Percentiles rank a stretch among this genome's conserved stretches.
Conservation (phyloP, 257 asterid species). For the Sherardia arvensis region DNA sequence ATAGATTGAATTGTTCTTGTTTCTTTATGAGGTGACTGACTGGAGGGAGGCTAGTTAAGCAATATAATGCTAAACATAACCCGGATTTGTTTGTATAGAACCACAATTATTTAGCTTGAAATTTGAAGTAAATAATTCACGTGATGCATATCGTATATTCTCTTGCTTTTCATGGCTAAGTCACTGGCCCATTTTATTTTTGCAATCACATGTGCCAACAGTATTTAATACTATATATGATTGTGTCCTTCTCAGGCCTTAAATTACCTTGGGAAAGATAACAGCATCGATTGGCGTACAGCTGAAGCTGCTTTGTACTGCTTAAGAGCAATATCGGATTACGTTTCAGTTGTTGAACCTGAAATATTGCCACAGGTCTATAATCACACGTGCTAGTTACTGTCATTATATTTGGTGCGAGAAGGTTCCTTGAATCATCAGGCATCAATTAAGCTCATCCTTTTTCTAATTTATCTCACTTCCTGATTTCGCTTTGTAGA, state of each 20-base stretch:
- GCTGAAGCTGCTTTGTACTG: conserved; percentile 94
- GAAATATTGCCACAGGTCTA: conserved; percentile 92
- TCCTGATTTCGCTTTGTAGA: conserved; percentile 25
- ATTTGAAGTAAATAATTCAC: not conserved
- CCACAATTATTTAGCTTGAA: too few species aligned
- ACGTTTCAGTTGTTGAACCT: conserved; percentile 63
- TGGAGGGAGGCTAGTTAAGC: not conserved
- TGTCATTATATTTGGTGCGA: not conserved
- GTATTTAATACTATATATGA: not conserved
- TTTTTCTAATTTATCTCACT: not conserved
- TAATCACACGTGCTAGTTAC: conserved; percentile 10
- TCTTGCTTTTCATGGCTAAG: not conserved
- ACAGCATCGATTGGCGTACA: conserved; percentile 71
- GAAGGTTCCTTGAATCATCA: not conserved
- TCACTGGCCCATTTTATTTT: not conserved
- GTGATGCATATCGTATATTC: not conserved
- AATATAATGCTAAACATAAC: not conserved
- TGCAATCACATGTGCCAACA: not conserved
- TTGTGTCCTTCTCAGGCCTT: conserved; percentile 48
- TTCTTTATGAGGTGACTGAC: not conserved
- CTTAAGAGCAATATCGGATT: conserved; percentile 88
- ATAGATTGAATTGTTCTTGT: not conserved
- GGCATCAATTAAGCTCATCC: not conserved
- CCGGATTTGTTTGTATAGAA: not conserved
- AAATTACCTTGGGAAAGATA: conserved; percentile 36